Evolutionary conservation across 495 filamentous ascomycete genomes (phyloP).

Genomic region (Amphirosellinia nigrospora): DNA sequence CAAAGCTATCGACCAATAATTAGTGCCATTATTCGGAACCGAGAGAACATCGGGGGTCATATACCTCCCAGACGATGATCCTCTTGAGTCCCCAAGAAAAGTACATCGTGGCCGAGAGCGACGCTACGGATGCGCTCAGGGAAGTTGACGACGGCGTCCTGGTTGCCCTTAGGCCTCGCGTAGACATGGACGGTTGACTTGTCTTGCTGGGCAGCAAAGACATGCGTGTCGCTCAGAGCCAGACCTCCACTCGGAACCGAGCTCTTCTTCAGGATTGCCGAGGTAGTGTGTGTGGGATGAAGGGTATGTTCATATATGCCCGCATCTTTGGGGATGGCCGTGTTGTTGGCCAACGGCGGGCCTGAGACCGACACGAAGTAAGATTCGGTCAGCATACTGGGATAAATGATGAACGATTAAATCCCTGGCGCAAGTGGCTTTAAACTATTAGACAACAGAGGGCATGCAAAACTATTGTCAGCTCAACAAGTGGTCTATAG

Average conservation of each 20-base stretch:
- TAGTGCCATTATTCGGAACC: neutral
- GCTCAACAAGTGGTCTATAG: neutral
- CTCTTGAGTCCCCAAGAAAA: conserved; percentile 84
- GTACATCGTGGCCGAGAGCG: conserved; percentile 65
- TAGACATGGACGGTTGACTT: conserved; percentile 95
- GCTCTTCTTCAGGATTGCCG: conserved; percentile 89
- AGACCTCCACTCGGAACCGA: conserved; percentile 78
- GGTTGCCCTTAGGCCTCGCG: conserved; percentile 77
- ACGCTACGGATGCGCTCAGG: conserved; percentile 82
- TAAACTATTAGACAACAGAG: neutral
- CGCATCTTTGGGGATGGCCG: conserved; percentile 73
- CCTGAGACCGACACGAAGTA: conserved; percentile 78
- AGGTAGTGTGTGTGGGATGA: conserved; percentile 72
- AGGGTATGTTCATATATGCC: conserved; percentile 85
- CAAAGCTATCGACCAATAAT: conserved; percentile 61
- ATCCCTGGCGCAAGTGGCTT: neutral
- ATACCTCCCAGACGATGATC: conserved; percentile 94
- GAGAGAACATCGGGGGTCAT: conserved; percentile 22
- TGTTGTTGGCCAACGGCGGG: conserved; percentile 66
- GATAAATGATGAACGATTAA: no score
- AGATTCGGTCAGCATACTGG: conserved; percentile 79
- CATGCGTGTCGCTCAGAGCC: conserved; percentile 79
- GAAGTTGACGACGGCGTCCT: conserved; percentile 86
- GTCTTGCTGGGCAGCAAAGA: conserved; percentile 88
- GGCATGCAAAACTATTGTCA: neutral